These are phyloP conservation scores for Blastocystis sp. DNA, from an alignment of 352 stramenopile species.

Conservation along the genomic window DNA sequence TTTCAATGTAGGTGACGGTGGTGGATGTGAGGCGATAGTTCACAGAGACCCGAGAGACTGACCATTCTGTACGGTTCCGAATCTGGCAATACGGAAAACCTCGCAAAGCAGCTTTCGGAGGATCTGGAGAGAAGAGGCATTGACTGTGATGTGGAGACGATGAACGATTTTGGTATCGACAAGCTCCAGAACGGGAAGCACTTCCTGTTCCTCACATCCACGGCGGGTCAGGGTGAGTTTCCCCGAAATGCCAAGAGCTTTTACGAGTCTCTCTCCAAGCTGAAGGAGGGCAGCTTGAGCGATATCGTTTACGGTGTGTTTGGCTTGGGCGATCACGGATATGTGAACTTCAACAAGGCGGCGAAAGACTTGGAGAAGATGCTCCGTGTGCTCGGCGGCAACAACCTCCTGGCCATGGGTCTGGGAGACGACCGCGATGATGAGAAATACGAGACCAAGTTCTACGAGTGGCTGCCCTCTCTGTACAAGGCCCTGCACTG, in stretches of 20 bases:
- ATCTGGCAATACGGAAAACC: slow-evolving; percentile 78
- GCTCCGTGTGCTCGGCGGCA: slow-evolving; percentile 77
- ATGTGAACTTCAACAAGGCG: slow-evolving; percentile 82
- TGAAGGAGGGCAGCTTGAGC: slow-evolving; percentile 71
- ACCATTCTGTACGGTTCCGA: slow-evolving; percentile 79
- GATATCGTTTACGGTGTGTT: slow-evolving; percentile 78
- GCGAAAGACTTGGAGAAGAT: slow-evolving; percentile 77
- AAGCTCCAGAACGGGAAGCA: slow-evolving; percentile 77
- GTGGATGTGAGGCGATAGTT: background rate
- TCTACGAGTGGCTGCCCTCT: slow-evolving; percentile 47
- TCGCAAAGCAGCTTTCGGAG: slow-evolving; percentile 78
- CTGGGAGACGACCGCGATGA: slow-evolving; percentile 53
- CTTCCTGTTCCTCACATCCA: slow-evolving; percentile 79
- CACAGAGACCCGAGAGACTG: slow-evolving; percentile 70
- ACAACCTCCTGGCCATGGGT: slow-evolving; percentile 68
- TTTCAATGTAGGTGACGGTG: background rate
- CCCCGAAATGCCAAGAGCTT: slow-evolving; percentile 80
- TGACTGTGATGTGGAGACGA: slow-evolving; percentile 72
- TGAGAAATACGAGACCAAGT: slow-evolving; percentile 53
- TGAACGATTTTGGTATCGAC: slow-evolving; percentile 81
- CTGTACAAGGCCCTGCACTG: slow-evolving; percentile 19
- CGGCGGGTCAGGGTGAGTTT: slow-evolving; percentile 80
- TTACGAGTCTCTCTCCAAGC: slow-evolving; percentile 76
- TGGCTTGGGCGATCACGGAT: slow-evolving; percentile 78
- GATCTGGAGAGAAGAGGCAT: slow-evolving; percentile 77